Evolutionary conservation across 2,329 filamentous ascomycete species (phyloP), one percentile per base, ranked within the genome.

Genomic region (Fusarium piperis): DNA sequence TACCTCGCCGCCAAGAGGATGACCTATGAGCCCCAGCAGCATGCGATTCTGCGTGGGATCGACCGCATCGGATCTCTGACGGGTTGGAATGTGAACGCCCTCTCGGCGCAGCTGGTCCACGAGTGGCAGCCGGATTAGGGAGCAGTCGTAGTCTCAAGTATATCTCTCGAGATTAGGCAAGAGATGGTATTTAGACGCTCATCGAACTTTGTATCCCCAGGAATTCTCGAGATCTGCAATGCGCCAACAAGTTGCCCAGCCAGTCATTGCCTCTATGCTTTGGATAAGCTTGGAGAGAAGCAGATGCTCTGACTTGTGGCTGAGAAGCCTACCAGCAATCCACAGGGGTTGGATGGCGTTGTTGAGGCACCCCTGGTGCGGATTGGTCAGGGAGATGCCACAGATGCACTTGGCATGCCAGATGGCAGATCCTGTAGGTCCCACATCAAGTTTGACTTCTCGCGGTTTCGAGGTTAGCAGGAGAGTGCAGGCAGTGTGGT

Each of bases 291-390:
- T 81, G 16, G 82, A 77, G 10, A 86, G 66, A 12, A 81, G 69
- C 13, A 78, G 65, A 44, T 84, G 83, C 65, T 86, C 83, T 6
- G 80, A 79, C 32, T 78, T 80, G 77, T 90, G 87, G 60, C 84
- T 89, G 44, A 90, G 81, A 1, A 88, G 77, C 36, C 83, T 81
- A 0, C 87, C 88, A 1, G 88, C 88, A 13, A 90, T 81, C 84
- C 86, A 89, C 0, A 89, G 79, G 1, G 87, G 87, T 67, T 89
- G 87, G 6, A 89, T 86, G 4, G 87, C 86, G 72, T 90, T 89
- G 67, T 87, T 89, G 35, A 88, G 73, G 67, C 85, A 88, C 3
- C 87, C 88, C 12, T 85, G 82, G 63, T 90, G 87, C 5, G 84
- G 84, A 64, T 90, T 90, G 3, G 87, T 83, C 13, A 86, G 72